A percentile compares a stretch with the other conserved stretches of the same genome.
Conservation (phyloP, 1,284 basidiomycete species). For the Cystobasidium pallidum region DNA sequence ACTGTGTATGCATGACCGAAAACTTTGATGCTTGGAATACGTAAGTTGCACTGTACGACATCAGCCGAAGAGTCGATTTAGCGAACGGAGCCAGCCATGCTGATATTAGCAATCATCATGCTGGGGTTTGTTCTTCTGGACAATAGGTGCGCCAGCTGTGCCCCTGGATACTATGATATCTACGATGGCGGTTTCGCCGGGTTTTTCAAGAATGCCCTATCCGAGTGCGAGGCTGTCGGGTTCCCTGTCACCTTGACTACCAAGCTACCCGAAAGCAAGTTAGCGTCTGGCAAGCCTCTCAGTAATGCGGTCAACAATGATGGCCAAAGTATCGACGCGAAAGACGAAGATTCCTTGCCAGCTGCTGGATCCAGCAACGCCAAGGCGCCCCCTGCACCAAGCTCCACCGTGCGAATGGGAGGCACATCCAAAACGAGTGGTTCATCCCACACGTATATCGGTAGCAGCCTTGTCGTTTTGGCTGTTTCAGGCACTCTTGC, state of each 20-base stretch:
- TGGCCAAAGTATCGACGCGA: too few species aligned
- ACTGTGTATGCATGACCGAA: constrained; percentile 6
- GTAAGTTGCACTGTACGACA: background rate
- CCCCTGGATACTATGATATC: constrained; percentile 15
- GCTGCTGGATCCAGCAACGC: background rate
- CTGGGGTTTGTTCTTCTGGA: background rate
- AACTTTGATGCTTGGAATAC: constrained; percentile 18
- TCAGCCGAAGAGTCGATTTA: too few species aligned
- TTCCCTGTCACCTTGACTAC: background rate
- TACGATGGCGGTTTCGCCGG: constrained; percentile 22
- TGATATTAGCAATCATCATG: background rate
- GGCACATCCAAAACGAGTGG: background rate
- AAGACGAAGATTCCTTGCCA: background rate
- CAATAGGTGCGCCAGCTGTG: constrained; percentile 26
- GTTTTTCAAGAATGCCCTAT: constrained; percentile 19
- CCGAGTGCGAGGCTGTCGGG: background rate
- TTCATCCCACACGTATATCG: background rate
- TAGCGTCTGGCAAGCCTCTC: too few species aligned
- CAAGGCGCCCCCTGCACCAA: background rate
- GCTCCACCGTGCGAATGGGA: background rate
- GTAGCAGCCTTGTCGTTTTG: background rate
- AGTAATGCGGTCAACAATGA: background rate
- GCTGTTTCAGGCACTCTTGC: background rate
- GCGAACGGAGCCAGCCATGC: background rate
- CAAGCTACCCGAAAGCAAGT: background rate